Evolutionary conservation across 2,329 filamentous ascomycete genomes (phyloP).

Genomic region (Geosmithia flava): DNA sequence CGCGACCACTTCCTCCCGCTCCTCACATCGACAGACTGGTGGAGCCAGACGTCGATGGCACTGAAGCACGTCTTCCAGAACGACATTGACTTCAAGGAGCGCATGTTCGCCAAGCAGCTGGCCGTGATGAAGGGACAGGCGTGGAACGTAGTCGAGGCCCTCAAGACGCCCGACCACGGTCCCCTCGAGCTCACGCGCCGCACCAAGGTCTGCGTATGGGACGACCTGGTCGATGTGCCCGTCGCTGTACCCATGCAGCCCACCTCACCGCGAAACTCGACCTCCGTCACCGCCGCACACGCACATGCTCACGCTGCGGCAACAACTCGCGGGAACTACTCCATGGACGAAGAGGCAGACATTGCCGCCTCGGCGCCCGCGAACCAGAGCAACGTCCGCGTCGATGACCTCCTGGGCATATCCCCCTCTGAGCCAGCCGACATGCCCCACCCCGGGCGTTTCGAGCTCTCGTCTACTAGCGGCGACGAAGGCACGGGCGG

Average conservation of each 20-base stretch:
- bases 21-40: conserved; percentile 90
- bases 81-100: conserved; percentile 92
- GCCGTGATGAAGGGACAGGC: conserved; percentile 99
- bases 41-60: conserved; percentile 84
- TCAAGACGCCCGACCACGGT: conserved; percentile 86
- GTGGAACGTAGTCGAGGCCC: conserved; percentile 97
- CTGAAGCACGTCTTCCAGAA: conserved; percentile 80
- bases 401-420: conserved; percentile 43
- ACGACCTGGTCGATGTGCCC: conserved; percentile 91
- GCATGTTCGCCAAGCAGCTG: conserved; percentile 97
- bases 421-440: conserved; percentile 45
- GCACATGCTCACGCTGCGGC: conserved; percentile 19
- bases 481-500: conserved; percentile 5
- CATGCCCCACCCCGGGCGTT: conserved; percentile 63
- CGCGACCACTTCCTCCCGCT: conserved; percentile 92
- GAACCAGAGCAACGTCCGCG: conserved; percentile 28
- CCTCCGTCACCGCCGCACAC: conserved; percentile 54
- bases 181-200: conserved; percentile 85
- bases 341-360: conserved; percentile 79
- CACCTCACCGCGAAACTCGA: conserved; percentile 40
- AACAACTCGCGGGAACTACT: conserved; percentile 17
- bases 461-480: conserved; percentile 46
- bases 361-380: conserved; percentile 41
- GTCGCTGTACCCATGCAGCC: conserved; percentile 82
- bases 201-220: conserved; percentile 92